Conservation (phyloP, 164 flowering plant genomes). For the Malania oleifera region DNA sequence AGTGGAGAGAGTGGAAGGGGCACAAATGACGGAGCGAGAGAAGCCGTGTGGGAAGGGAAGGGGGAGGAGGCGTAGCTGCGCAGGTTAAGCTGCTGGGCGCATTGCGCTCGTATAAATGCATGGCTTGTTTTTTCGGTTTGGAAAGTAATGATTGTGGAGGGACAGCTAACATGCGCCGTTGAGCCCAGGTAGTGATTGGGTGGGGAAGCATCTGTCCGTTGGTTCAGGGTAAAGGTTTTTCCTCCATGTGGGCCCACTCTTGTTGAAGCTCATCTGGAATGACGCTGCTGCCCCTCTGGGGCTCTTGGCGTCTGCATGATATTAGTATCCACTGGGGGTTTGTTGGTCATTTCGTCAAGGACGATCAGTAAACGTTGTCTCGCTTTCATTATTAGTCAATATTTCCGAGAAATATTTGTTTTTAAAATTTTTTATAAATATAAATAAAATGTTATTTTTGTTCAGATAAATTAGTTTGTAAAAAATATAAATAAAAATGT, state of each 20-base stretch:
- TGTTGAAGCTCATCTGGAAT: background rate
- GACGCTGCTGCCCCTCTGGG: constrained; percentile 1
- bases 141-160: background rate
- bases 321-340: background rate
- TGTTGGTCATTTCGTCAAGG: constrained; percentile 1
- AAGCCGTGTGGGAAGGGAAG: background rate
- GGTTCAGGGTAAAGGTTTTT: constrained; percentile 1
- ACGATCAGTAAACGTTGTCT: no score
- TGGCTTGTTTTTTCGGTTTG: background rate
- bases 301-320: no score
- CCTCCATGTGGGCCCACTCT: constrained; percentile 4
- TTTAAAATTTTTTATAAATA: no score
- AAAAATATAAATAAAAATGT: no score
- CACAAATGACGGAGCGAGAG: background rate
- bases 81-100: constrained; percentile 4
- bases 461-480: no score
- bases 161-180: constrained; percentile 23
- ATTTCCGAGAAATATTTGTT: no score
- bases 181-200: constrained; percentile 13
- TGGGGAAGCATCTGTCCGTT: constrained; percentile 19
- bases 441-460: no score
- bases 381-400: no score
- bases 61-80: constrained; percentile 5
- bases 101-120: constrained; percentile 7
- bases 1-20: background rate